These are phyloP conservation scores for Brassica hybrid DNA, from an alignment of 441 rosid genomes.

Conservation along the genomic window DNA sequence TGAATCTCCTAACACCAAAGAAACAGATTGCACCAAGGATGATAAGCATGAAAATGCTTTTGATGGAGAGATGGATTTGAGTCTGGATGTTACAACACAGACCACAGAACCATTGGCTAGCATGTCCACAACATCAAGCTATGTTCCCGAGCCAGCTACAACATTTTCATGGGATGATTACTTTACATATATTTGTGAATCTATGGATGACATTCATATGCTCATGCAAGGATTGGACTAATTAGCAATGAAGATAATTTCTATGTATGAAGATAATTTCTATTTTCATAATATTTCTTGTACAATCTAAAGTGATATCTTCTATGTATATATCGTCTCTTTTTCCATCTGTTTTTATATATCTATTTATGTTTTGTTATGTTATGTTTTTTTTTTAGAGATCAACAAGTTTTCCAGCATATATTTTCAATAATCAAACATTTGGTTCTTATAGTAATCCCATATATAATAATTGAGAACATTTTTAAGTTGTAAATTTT, in stretches of 20 bases:
- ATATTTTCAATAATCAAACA: not conserved
- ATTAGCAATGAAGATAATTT: not conserved
- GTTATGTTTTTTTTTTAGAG: not conserved
- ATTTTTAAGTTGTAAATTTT: no score
- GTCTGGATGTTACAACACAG: not conserved
- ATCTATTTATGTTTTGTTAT: not conserved
- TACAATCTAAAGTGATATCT: not conserved
- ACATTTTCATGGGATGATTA: not conserved
- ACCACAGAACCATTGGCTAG: not conserved
- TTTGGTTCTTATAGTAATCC: not conserved
- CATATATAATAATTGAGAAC: no score
- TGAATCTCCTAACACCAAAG: not conserved
- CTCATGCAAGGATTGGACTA: not conserved
- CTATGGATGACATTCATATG: not conserved
- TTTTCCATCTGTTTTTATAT: not conserved
- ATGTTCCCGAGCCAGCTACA: not conserved
- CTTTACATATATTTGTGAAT: not conserved
- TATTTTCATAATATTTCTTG: not conserved
- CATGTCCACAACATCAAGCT: not conserved
- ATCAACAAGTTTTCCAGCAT: not conserved
- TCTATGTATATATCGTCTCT: not conserved
- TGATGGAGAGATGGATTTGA: not conserved
- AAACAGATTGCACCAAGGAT: not conserved
- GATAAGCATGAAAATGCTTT: not conserved
- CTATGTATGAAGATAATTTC: not conserved